Conservation (phyloP, 306 rosid species). For the Quercus bicolor region DNA sequence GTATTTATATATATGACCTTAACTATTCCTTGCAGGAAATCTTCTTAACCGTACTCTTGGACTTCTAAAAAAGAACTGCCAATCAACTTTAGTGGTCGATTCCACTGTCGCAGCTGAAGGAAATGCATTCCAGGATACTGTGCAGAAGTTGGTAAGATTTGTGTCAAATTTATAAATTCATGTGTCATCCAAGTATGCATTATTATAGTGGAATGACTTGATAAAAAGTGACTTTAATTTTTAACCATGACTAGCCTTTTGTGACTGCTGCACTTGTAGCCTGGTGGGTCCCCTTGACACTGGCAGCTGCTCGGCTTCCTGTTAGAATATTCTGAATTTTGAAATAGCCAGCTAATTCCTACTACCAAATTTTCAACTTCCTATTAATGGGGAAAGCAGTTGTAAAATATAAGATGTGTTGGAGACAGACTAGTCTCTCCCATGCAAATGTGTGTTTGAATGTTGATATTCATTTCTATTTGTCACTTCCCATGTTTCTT, state of each 20-base stretch:
- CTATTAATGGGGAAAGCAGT: too few relatives aligned
- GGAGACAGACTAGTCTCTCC: not conserved
- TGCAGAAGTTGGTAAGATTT: conserved; percentile 60
- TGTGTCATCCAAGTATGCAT: not conserved
- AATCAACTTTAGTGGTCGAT: conserved; percentile 74
- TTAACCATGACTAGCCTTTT: not conserved
- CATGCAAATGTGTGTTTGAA: not conserved
- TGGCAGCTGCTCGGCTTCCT: not conserved
- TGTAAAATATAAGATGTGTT: too few relatives aligned
- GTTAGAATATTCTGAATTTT: not conserved
- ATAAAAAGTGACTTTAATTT: conserved; percentile 1
- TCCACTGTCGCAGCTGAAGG: conserved; percentile 74
- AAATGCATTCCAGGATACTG: conserved; percentile 59
- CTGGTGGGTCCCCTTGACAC: not conserved
- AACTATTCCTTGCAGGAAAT: conserved; percentile 64
- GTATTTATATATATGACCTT: conserved; percentile 1
- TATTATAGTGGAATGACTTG: not conserved
- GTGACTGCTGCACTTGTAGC: not conserved
- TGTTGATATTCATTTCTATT: not conserved
- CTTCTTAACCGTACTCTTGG: conserved; percentile 90
- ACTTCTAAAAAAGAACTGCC: conserved; percentile 85
- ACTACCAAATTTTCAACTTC: not conserved
- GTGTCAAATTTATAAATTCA: not conserved
- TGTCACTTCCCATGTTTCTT: not conserved
- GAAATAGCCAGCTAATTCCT: not conserved